Conservation (phyloP, 2,329 filamentous ascomycete species). For the Parastagonospora nodorum region DNA sequence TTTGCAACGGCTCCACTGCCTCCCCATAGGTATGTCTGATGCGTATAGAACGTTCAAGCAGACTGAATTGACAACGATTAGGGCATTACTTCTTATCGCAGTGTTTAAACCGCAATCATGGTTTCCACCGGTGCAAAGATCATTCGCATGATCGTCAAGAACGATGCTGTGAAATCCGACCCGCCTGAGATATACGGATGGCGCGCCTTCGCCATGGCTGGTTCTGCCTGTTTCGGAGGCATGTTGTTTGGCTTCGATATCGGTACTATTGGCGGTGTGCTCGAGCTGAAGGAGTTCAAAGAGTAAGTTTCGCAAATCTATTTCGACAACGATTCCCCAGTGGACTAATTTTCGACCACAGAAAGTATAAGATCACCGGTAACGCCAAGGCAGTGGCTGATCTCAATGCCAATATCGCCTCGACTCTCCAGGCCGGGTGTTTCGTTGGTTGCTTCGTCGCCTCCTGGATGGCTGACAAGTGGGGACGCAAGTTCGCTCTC, state of each 20-base stretch:
- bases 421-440: conserved; percentile 71
- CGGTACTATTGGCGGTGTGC: conserved; percentile 70
- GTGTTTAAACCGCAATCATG: conserved; percentile 3
- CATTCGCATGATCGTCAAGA: conserved; percentile 64
- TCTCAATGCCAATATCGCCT: conserved; percentile 70
- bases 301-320: conserved; percentile 44
- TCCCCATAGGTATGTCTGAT: not conserved
- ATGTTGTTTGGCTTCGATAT: conserved; percentile 71
- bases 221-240: conserved; percentile 71
- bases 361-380: conserved; percentile 58
- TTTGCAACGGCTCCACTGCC: not conserved
- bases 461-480: conserved; percentile 59
- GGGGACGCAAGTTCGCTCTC: conserved; percentile 61
- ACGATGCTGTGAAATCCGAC: conserved; percentile 72
- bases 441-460: conserved; percentile 68
- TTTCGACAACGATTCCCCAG: conserved; percentile 3
- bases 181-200: conserved; percentile 72
- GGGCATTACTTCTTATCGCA: too few relatives aligned
- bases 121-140: conserved; percentile 43
- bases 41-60: too few relatives aligned
- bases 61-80: too few relatives aligned
- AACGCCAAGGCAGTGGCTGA: conserved; percentile 54
- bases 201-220: conserved; percentile 68
- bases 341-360: conserved; percentile 28
- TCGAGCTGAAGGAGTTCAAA: conserved; percentile 65